Evolutionary conservation across 805 yeast genomes (phyloP), one percentile per base, ranked within the genome.

Genomic region (Hemisphaericaspora nanyangensis): DNA sequence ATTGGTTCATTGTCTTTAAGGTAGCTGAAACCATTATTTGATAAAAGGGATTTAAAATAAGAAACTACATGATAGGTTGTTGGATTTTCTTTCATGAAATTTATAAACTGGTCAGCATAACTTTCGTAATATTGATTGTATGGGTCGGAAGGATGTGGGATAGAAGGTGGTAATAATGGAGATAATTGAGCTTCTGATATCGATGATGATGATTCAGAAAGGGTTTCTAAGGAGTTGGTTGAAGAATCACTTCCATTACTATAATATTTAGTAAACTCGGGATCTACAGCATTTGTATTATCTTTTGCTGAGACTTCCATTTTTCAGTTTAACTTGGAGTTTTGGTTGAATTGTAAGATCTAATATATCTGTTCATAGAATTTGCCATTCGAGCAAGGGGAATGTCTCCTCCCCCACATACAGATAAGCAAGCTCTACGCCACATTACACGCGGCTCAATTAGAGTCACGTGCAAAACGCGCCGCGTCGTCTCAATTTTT

Each of bases 1-100:
- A 51, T 37, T 4, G 44, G 22, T 7, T 50, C 44, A 11, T 50
- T 51, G 28, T 65, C 69, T 1, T 55, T 39, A 5, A 58, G 17
- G 27, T 54, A 55, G 6, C 33, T 42, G 47, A 65, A 68, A 4
- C 68, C 70, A 20, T 56, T 47, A 15, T 40, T 37, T 6, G 44
- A 43, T 7, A 68, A 47, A 3, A 56, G 35, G 2, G 43, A 31
- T 30, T 50, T 44, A 40, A 64, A 57, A 40, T 54, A 50, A 2
- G 40, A 32, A 6, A 63, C 47, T 5, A 56, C 66, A 48, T 68
- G 74, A 43, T 51, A 63, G 2, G 71, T 65, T 3, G 74, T 66
- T n/a, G 74, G 73, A 37, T 62, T 61, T n/a, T 46, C 36, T 36
- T 63, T 20, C 38, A 45, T 43, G 27, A 45, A 45, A 2, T 42